Conservation (phyloP, 257 asterid species). For the Hygrophila difformis region DNA sequence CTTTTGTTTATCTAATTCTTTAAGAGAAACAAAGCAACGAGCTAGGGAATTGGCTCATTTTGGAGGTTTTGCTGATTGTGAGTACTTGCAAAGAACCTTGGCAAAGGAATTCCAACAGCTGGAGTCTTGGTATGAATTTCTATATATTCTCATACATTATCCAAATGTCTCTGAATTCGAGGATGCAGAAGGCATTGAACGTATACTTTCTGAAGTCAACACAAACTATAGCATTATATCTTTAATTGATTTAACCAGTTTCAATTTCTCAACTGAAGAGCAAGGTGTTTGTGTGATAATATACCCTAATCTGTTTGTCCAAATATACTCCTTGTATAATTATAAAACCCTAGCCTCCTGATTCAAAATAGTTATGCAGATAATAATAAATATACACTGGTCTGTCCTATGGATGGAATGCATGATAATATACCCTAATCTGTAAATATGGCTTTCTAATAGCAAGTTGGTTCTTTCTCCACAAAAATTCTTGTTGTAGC, state of each 20-base stretch:
- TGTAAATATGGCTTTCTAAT: background rate
- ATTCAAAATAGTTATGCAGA: background rate
- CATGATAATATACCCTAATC: background rate
- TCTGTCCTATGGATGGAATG: background rate
- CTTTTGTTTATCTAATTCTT: conserved; percentile 12
- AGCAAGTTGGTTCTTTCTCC: conserved; percentile 8
- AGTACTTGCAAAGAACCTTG: conserved; percentile 66
- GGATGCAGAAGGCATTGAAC: background rate
- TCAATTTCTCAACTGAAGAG: background rate
- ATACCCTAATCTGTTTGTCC: too few species aligned
- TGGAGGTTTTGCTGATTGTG: conserved; percentile 85
- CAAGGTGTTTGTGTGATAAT: too few species aligned
- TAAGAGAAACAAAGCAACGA: conserved; percentile 69
- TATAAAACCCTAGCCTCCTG: background rate
- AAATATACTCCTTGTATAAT: background rate
- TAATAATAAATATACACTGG: background rate
- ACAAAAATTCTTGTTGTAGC: too few species aligned
- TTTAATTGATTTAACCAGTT: background rate
- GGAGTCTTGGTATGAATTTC: conserved; percentile 51
- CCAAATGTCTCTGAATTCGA: too few species aligned
- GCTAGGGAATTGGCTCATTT: conserved; percentile 58
- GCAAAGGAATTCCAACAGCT: conserved; percentile 71
- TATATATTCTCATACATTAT: background rate
- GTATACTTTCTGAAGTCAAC: background rate
- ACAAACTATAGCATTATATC: conserved; percentile 2